Percentiles rank a stretch among this genome's conserved stretches.
Conservation (phyloP, 2,329 filamentous ascomycete genomes). For the Emergomyces orientalis region DNA sequence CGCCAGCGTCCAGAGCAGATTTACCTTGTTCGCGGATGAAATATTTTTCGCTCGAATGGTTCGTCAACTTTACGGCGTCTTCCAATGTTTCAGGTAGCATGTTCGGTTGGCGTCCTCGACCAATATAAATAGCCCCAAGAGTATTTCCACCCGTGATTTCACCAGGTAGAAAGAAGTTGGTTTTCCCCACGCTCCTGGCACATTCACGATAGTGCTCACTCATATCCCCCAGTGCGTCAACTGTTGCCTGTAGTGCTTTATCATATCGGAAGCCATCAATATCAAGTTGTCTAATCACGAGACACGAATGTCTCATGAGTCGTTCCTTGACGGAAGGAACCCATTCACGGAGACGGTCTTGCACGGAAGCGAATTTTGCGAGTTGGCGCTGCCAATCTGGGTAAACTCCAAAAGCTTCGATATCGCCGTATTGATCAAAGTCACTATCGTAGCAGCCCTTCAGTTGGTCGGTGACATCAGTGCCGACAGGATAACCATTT, state of each 20-base stretch:
- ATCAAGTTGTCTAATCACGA: slow-evolving; percentile 53
- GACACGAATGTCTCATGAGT: slow-evolving; percentile 53
- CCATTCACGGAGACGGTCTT: slow-evolving; percentile 59
- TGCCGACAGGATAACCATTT: slow-evolving; percentile 43
- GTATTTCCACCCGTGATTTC: slow-evolving; percentile 56
- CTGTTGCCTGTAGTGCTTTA: slow-evolving; percentile 55
- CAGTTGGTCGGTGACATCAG: slow-evolving; percentile 40
- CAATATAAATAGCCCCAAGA: slow-evolving; percentile 53
- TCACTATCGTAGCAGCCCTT: slow-evolving; percentile 53
- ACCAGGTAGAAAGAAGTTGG: slow-evolving; percentile 56
- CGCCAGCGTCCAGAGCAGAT: slow-evolving; percentile 49
- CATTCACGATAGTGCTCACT: slow-evolving; percentile 49
- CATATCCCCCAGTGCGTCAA: slow-evolving; percentile 52
- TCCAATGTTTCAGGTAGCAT: slow-evolving; percentile 42
- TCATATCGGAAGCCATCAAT: slow-evolving; percentile 60
- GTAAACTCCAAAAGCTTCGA: slow-evolving; percentile 54
- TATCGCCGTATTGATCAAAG: slow-evolving; percentile 57
- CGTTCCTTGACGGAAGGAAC: slow-evolving; percentile 48
- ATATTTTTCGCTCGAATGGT: slow-evolving; percentile 33
- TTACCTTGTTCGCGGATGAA: slow-evolving; percentile 47
- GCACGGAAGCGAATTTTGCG: slow-evolving; percentile 57
- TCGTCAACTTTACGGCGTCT: slow-evolving; percentile 42
- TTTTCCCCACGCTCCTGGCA: slow-evolving; percentile 48
- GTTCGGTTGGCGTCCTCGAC: slow-evolving; percentile 50
- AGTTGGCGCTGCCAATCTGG: slow-evolving; percentile 56